Evolutionary conservation across 2,329 filamentous ascomycete genomes (phyloP).

Genomic region (Didymella pomorum): DNA sequence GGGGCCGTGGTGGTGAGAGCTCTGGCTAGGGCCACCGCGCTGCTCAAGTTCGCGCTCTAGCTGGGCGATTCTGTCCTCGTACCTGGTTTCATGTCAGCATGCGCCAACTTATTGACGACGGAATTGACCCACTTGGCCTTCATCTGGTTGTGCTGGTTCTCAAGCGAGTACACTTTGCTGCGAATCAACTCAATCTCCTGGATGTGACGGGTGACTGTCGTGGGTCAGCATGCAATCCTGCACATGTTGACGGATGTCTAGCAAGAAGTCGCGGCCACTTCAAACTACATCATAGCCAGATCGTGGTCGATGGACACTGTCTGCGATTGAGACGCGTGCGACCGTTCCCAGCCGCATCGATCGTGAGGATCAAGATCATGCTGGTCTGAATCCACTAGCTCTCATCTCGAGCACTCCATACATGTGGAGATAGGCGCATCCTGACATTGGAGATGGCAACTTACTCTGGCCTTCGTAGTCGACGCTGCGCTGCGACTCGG

Average conservation of each 20-base stretch:
- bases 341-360: not conserved
- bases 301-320: not conserved
- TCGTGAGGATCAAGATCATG: not conserved
- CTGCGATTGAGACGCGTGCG: not conserved
- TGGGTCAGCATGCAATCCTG: not conserved
- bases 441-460: conserved; percentile 53
- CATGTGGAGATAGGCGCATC: not conserved
- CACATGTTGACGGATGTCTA: not conserved
- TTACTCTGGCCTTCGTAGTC: conserved; percentile 94
- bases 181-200: conserved; percentile 95
- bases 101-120: not conserved
- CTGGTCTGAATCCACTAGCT: not conserved
- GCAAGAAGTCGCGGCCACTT: not conserved
- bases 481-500: conserved; percentile 78
- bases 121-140: conserved; percentile 82
- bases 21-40: conserved; percentile 70
- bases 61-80: conserved; percentile 88
- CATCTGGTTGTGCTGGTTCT: conserved; percentile 85
- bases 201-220: conserved; percentile 83
- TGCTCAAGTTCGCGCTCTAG: conserved; percentile 87
- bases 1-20: conserved; percentile 76
- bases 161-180: conserved; percentile 91
- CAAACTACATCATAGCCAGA: not conserved
- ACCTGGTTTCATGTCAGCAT: conserved; percentile 62
- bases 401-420: not conserved